These are phyloP conservation scores for Lachancea fermentati DNA, from an alignment of 805 yeast genomes.

Conservation along the genomic window DNA sequence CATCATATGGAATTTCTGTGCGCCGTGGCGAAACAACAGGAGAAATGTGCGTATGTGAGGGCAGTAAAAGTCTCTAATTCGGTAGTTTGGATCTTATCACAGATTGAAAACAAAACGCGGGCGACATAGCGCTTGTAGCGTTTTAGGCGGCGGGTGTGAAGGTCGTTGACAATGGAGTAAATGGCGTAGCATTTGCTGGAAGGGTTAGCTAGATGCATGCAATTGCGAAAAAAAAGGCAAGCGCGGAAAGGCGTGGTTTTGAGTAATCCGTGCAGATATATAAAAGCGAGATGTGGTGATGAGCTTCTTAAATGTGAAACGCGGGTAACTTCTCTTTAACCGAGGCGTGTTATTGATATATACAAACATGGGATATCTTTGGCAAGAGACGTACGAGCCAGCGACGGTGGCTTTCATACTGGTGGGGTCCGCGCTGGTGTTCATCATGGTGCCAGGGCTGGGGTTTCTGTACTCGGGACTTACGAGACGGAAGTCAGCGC, in stretches of 20 bases:
- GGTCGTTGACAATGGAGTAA: neutral
- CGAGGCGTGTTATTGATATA: neutral
- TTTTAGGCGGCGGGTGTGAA: neutral
- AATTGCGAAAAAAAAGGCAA: neutral
- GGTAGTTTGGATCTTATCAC: neutral
- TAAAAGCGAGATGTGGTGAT: neutral
- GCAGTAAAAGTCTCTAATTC: neutral
- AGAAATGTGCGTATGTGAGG: neutral
- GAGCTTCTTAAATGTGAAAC: neutral
- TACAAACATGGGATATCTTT: conserved; percentile 14
- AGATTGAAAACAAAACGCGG: neutral
- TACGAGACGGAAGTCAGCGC: conserved; percentile 84
- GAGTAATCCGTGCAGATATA: neutral
- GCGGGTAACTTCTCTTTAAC: neutral
- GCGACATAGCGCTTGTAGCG: neutral
- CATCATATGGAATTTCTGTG: neutral
- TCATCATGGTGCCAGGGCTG: conserved; percentile 92
- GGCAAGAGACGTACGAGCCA: conserved; percentile 38
- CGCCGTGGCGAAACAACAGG: neutral
- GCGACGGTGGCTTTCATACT: conserved; percentile 49
- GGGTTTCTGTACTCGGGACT: conserved; percentile 90
- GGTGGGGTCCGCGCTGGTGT: conserved; percentile 62
- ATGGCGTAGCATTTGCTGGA: neutral
- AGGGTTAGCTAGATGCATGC: neutral
- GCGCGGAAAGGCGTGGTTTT: neutral